Base-by-base conservation (phyloP, 768 basidiomycete species). In the Tulasnella sp. region DNA sequence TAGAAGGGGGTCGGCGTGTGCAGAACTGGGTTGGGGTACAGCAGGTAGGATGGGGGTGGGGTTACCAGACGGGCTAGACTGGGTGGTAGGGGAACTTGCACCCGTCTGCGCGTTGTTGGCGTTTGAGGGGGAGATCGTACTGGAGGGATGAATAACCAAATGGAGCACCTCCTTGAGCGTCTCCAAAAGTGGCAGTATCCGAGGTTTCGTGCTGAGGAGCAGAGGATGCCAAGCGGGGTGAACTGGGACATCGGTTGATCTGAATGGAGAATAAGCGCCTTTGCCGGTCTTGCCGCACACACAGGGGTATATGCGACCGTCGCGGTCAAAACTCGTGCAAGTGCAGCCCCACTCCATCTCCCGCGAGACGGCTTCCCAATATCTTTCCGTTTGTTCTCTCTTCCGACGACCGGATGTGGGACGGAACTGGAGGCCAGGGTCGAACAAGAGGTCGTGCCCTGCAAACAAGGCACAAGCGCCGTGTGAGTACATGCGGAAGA, bases 401-500 rank as follows among this genome's bases (percentile, higher is more conserved):
- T 90, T 90, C 57, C 82, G 79, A 37, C 82, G 79, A 61, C 79
- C 79, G n/a, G 77, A 75, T 1, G 82, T 82, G 9, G 86, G 85
- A 40, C 84, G 78, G 69, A 89, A 89, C 67, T 89, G 86, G 12
- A 90, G 72, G 14, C 82, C 82, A 15, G 86, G 77, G 61, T 94
- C 91, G 62, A 93, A 92, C 62, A 93, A 78, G 59, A 93, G 75
- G 69, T 93, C 90, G 63, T 94, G 90, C 32, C 86, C 86, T 89
- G 64, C 11, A 43, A 54, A 29, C n/a, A n/a, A n/a, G 25, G 14
- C 14, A 37, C 25, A 32, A 43, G 31, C 6, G 23, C 21, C n/a
- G 31, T n/a, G 52, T 53, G 36, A 53, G 37, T 17, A 36, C 34
- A 52, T 32, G 12, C 14, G 50, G 37, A 55, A 36, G 49, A 49